Evolutionary conservation across 2,329 filamentous ascomycete species (phyloP), one percentile per base, ranked within the genome.

Genomic region (Tricladium varicosporioides): DNA sequence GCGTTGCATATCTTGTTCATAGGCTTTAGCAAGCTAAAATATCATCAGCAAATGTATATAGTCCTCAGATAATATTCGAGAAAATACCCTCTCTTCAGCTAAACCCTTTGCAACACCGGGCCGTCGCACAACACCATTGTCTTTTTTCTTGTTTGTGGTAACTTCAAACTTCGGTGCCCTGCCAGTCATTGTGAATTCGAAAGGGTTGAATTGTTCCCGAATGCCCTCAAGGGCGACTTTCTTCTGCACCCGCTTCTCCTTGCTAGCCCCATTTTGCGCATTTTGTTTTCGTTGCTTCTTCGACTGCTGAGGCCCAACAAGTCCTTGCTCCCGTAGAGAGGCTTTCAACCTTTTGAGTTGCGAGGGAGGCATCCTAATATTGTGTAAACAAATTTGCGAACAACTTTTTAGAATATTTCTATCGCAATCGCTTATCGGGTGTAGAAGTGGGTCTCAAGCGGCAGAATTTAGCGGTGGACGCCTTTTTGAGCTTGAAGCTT

Each of bases 141-240:
- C 76, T 27, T 79, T 77, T 69, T 78, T 78, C 50, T 79, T 82
- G 61, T 83, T 84, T 53, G 81, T 92, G 0, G 89, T 92, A 46
- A 92, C 87, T 45, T 93, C 86, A 63, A 96, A 96, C 69, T 97
- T 97, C 56, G 86, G 86, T 0, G 87, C 89, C 58, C 88, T 82
- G 1, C 86, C 80, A 43, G 88, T 85, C 57, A 89, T 85, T 74
- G 95, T 95, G 71, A 96, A 84, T 70, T 99, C 94, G 74, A 99
- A 99, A 0, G 94, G 94, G 72, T 99, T 99, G 82, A 97, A 97
- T 65, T 92, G 88, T 69, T 97, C 92, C 70, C 94, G 88, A 71
- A 99, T 97, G 56, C 84, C 85, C 66, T 89, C 86, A 61, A 99
- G 80, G 14, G 92, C 90, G 55, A 85, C 87, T 69, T 88, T 84